Percentiles rank a stretch among this genome's conserved stretches.
Evolutionary conservation across 1,139 yeast genomes (phyloP).

Genomic region (Citeromyces hawaiiensis): DNA sequence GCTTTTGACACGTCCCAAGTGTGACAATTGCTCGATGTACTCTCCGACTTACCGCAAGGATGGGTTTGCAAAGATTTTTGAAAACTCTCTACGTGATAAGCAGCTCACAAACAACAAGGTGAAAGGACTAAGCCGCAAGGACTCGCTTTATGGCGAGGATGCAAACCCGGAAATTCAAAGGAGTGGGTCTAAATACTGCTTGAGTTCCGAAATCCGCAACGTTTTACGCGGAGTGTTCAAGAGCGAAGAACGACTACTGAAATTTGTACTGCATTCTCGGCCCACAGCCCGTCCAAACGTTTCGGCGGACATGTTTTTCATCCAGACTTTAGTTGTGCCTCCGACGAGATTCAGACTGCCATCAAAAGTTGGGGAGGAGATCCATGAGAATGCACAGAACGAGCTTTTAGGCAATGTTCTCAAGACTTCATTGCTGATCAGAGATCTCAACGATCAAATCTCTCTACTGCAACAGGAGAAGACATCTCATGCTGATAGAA

Average conservation of each 20-base stretch:
- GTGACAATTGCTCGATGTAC: slow-evolving; percentile 93
- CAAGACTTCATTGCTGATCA: slow-evolving; percentile 66
- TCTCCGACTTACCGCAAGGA: slow-evolving; percentile 93
- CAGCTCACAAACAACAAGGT: slow-evolving; percentile 72
- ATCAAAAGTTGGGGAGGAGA: slow-evolving; percentile 91
- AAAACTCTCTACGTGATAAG: slow-evolving; percentile 70
- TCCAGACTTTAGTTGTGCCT: slow-evolving; percentile 82
- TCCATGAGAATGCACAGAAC: slow-evolving; percentile 90
- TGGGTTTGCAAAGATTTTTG: slow-evolving; percentile 87
- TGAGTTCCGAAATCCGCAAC: slow-evolving; percentile 78
- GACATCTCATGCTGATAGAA: slow-evolving; percentile 55
- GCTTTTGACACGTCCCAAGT: slow-evolving; percentile 64
- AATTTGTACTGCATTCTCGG: slow-evolving; percentile 62
- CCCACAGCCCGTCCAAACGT: slow-evolving; percentile 44
- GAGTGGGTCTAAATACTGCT: slow-evolving; percentile 70
- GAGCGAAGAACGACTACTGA: slow-evolving; percentile 51
- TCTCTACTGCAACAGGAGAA: slow-evolving; percentile 51
- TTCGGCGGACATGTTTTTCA: slow-evolving; percentile 81
- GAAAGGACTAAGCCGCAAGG: slow-evolving; percentile 51
- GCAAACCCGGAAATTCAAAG: slow-evolving; percentile 36
- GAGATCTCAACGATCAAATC: slow-evolving; percentile 80
- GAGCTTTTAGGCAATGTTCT: slow-evolving; percentile 73
- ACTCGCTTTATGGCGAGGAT: slow-evolving; percentile 13
- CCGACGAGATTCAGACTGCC: slow-evolving; percentile 96
- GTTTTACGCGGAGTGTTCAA: slow-evolving; percentile 63